A percentile compares a stretch with the other conserved stretches of the same genome.
Evolutionary conservation across 148 eudicot genomes (phyloP).

Genomic region (Cornus controversa): DNA sequence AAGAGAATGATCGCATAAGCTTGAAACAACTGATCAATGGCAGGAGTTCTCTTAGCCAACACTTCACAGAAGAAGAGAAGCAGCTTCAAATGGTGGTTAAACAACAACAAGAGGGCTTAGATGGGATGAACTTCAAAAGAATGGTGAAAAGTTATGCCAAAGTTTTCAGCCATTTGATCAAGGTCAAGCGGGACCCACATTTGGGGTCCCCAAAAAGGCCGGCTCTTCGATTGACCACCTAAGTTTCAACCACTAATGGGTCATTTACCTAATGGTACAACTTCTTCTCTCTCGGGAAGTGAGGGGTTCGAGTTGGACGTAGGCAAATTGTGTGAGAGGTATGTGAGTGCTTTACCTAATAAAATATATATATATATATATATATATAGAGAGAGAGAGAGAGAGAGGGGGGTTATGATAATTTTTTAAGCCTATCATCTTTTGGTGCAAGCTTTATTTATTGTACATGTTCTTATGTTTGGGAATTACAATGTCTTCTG

Average conservation of each 20-base stretch:
- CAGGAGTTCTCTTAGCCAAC: constrained; percentile 30
- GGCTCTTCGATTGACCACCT: constrained; percentile 5
- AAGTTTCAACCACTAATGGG: background rate
- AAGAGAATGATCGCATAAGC: constrained; percentile 21
- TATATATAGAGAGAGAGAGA: no score
- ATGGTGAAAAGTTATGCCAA: constrained; percentile 27
- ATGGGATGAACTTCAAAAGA: constrained; percentile 28
- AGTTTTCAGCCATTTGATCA: constrained; percentile 36
- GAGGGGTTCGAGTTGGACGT: no score
- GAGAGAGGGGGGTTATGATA: no score
- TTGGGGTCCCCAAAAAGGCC: constrained; percentile 11
- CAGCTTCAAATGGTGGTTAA: constrained; percentile 32
- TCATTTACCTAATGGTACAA: no score
- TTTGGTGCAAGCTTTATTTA: no score
- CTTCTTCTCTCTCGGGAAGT: no score
- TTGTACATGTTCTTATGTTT: no score
- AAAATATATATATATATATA: no score
- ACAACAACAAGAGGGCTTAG: constrained; percentile 14
- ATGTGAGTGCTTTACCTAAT: no score
- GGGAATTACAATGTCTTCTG: no score
- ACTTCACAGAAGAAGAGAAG: constrained; percentile 34
- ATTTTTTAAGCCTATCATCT: background rate
- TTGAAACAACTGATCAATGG: constrained; percentile 32
- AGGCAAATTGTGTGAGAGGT: no score
- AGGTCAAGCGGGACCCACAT: constrained; percentile 19